These are phyloP conservation scores for Chrysosporium keratinophilum DNA, from an alignment of 2,329 filamentous ascomycete species.

Conservation along the genomic window DNA sequence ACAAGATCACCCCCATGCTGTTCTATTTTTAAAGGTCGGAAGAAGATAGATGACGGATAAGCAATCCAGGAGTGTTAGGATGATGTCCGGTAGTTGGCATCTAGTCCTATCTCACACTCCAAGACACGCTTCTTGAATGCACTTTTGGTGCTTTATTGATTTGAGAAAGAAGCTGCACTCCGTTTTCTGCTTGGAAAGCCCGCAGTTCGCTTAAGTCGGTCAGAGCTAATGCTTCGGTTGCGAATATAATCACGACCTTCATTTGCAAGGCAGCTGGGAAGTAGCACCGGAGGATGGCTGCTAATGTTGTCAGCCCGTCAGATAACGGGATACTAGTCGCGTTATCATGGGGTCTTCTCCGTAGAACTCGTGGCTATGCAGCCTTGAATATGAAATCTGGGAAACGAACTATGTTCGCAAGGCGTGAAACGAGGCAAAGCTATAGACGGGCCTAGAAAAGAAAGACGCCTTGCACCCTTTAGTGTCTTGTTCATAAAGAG, in stretches of 20 bases:
- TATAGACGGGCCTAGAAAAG: slow-evolving; percentile 40
- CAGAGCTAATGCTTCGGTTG: not conserved
- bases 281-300: not conserved
- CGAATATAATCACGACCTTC: too few relatives aligned
- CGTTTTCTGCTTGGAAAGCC: too few relatives aligned
- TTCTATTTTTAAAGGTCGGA: too few relatives aligned
- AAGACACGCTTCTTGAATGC: not conserved
- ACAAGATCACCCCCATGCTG: too few relatives aligned
- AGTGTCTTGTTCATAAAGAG: slow-evolving; percentile 1
- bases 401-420: slow-evolving; percentile 45
- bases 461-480: slow-evolving; percentile 32
- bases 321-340: not conserved
- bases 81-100: too few relatives aligned
- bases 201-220: too few relatives aligned
- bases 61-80: too few relatives aligned
- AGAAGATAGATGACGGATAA: too few relatives aligned
- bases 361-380: slow-evolving; percentile 79
- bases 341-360: slow-evolving; percentile 63
- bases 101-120: not conserved
- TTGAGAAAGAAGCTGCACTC: too few relatives aligned
- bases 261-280: too few relatives aligned
- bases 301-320: not conserved
- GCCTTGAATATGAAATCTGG: slow-evolving; percentile 56
- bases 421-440: slow-evolving; percentile 45
- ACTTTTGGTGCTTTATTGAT: not conserved